Evolutionary conservation across 495 filamentous ascomycete genomes (phyloP).

Genomic region (Penicillium turbatum): DNA sequence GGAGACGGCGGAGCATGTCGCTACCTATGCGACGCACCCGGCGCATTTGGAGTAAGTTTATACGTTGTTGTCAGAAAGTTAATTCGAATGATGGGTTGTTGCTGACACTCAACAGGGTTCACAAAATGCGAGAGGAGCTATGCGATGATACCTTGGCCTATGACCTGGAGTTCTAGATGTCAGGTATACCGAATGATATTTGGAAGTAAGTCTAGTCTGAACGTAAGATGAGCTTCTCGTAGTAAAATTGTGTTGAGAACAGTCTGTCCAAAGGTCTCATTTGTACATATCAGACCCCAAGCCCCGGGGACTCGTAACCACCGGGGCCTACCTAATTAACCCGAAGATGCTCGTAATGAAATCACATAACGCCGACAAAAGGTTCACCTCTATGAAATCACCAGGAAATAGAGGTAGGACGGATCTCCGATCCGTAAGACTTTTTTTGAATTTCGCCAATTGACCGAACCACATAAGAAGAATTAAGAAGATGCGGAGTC

Average conservation of each 20-base stretch:
- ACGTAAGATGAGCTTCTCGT: neutral
- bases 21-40: conserved; percentile 36
- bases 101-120: conserved; percentile 27
- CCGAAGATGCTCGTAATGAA: conserved; percentile 16
- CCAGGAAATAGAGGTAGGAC: conserved; percentile 7
- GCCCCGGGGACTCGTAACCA: neutral
- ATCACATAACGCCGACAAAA: conserved; percentile 22
- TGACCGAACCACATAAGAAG: conserved; percentile 17
- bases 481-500: conserved; percentile 11
- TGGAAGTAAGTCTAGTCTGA: neutral
- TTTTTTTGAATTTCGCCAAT: conserved; percentile 21
- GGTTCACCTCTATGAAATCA: conserved; percentile 16
- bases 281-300: conserved; percentile 9
- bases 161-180: conserved; percentile 38
- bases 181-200: neutral
- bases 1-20: conserved; percentile 34
- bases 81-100: neutral
- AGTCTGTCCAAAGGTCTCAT: conserved; percentile 3
- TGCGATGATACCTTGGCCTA: conserved; percentile 45
- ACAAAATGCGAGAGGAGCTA: conserved; percentile 40
- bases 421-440: conserved; percentile 23
- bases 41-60: conserved; percentile 39
- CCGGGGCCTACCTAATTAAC: neutral
- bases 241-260: neutral
- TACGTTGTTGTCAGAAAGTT: neutral